Base-by-base conservation (phyloP, 257 asterid genomes). In the Gentiana dahurica region DNA sequence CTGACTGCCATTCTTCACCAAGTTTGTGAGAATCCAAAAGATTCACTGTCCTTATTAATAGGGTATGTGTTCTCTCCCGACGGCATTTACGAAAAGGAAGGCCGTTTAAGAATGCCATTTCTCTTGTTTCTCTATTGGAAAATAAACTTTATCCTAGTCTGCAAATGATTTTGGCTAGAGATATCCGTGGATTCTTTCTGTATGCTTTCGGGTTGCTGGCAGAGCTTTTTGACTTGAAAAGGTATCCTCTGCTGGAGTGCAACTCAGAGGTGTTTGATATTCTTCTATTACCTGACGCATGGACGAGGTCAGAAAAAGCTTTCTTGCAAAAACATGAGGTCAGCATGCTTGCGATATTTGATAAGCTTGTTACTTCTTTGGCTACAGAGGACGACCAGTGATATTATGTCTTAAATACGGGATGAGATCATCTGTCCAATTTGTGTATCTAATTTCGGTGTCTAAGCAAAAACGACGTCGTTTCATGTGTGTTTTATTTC, bases 361-460 rank as follows among this genome's bases (percentile, higher is more conserved):
- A 76, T 69, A 79, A 72, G 4, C 63, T 87, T 46, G 70, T 87
- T 63, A 59, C 75, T 43, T 79, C 87, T 61, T 71, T 76, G n/a
- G 76, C 81, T 73, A 75, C 92, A 55, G 94, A 72, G 24, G 24
- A 24, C 63, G 89, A 81, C 63, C 95, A 87, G 53, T 94, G 94
- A 12, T 87, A 84, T 76, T 84, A 81, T 71, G 88, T 87, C 81
- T 86, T 87, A 55, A 84, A 84, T 71, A 84, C 95, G n/a, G n/a
- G n/a, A n/a, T n/a, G n/a, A n/a, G n/a, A n/a, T n/a, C n/a, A n/a
- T n/a, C n/a, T n/a, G n/a, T n/a, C n/a, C n/a, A n/a, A n/a, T n/a
- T n/a, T n/a, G n/a, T n/a, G n/a, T n/a, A n/a, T n/a, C n/a, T n/a
- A n/a, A n/a, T n/a, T n/a, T n/a, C n/a, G n/a, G n/a, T n/a, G n/a